phyloP scores from a whole-genome alignment of 345 rosid species.

The Salix udensis region DNA sequence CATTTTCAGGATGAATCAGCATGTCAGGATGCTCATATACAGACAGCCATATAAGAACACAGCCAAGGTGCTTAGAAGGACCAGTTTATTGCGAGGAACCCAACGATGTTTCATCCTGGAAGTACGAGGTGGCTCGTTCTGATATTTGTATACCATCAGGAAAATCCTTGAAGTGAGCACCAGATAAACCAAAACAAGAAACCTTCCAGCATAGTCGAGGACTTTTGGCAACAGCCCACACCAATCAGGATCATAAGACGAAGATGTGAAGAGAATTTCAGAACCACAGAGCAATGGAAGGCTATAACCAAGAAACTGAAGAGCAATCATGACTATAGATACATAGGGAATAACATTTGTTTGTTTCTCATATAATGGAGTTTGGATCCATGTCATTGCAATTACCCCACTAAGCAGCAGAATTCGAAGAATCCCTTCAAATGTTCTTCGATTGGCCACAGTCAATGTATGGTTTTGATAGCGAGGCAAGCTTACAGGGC shows the following conservation, averaged over 20 bases:
- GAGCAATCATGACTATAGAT: slow-evolving; percentile 18
- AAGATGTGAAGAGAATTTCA: not conserved
- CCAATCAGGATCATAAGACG: not conserved
- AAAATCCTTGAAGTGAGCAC: slow-evolving; percentile 4
- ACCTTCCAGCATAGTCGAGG: not conserved
- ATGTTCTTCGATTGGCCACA: not conserved
- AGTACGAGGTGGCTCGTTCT: not conserved
- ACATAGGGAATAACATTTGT: not conserved
- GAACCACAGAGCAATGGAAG: slow-evolving; percentile 6
- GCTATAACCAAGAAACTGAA: slow-evolving; percentile 12
- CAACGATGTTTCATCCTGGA: not conserved
- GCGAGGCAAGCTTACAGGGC: not conserved
- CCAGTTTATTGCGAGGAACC: not conserved
- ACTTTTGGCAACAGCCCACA: not conserved
- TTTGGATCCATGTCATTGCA: slow-evolving; percentile 4
- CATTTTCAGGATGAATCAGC: not conserved
- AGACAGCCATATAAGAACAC: not conserved
- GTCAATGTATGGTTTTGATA: not conserved
- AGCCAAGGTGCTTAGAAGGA: not conserved
- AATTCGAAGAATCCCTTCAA: slow-evolving; percentile 11
- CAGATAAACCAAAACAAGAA: slow-evolving; percentile 1
- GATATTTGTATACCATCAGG: slow-evolving; percentile 1
- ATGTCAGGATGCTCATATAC: not conserved
- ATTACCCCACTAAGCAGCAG: not conserved
- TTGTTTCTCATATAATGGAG: not conserved